phyloP scores from a whole-genome alignment of 345 rosid species.

The Boechera retrofracta region DNA sequence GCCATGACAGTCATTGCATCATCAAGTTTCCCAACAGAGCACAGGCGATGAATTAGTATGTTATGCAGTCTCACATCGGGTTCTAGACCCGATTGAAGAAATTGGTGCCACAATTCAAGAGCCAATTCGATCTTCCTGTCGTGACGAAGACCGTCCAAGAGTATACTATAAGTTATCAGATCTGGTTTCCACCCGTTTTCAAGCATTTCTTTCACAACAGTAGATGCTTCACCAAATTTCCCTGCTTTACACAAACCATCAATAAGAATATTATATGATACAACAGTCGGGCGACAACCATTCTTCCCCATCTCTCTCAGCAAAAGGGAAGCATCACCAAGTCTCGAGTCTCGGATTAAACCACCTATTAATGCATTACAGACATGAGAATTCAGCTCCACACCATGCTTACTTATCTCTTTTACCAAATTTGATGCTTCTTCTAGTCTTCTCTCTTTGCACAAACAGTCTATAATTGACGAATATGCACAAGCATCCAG shows the following conservation, averaged over 20 bases:
- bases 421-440: conserved; percentile 63
- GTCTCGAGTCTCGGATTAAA: conserved; percentile 64
- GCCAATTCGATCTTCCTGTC: conserved; percentile 70
- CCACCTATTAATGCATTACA: conserved; percentile 73
- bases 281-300: conserved; percentile 59
- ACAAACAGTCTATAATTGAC: conserved; percentile 72
- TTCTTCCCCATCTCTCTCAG: conserved; percentile 61
- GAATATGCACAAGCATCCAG: conserved; percentile 73
- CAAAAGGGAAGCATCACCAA: conserved; percentile 61
- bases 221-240: conserved; percentile 69
- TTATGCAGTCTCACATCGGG: conserved; percentile 81
- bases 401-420: conserved; percentile 55
- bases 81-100: conserved; percentile 58
- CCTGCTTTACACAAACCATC: conserved; percentile 78
- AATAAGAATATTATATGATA: conserved; percentile 74
- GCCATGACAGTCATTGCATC: conserved; percentile 68
- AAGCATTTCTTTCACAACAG: conserved; percentile 76
- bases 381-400: conserved; percentile 58
- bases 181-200: conserved; percentile 74
- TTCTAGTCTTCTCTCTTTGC: conserved; percentile 72
- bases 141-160: conserved; percentile 77
- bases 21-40: conserved; percentile 71
- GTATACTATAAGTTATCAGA: conserved; percentile 72
- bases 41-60: conserved; percentile 79
- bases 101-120: conserved; percentile 68